These are phyloP conservation scores for Picea mariana DNA, from an alignment of 83 land plant genomes.

Conservation along the genomic window DNA sequence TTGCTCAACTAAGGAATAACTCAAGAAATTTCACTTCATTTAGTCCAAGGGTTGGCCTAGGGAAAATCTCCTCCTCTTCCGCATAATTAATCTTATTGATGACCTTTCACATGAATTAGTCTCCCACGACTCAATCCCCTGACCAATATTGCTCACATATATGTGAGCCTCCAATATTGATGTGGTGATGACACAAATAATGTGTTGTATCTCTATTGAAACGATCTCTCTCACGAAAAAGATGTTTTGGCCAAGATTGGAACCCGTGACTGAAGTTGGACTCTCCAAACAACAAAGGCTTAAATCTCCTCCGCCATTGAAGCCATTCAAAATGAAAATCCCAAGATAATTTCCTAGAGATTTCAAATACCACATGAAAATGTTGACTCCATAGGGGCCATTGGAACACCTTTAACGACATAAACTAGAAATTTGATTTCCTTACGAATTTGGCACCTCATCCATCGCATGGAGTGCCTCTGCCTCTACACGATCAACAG, in stretches of 20 bases:
- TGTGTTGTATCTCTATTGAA: not conserved
- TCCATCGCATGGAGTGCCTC: not conserved
- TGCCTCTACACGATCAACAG: not conserved
- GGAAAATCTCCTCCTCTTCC: not conserved
- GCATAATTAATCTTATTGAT: not conserved
- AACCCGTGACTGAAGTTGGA: not conserved
- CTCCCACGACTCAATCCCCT: not conserved
- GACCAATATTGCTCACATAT: too few relatives aligned
- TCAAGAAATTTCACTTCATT: not conserved
- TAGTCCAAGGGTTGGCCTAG: not conserved
- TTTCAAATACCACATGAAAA: not conserved
- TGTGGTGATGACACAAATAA: not conserved
- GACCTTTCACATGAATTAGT: not conserved
- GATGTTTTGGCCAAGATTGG: not conserved
- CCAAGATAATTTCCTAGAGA: not conserved
- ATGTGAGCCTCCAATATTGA: too few relatives aligned
- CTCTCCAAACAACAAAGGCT: not conserved
- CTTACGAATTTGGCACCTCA: conserved; percentile 1
- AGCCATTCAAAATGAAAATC: not conserved
- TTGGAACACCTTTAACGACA: not conserved
- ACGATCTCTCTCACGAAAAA: not conserved
- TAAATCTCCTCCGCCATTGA: not conserved
- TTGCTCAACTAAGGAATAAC: not conserved
- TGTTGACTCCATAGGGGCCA: not conserved
- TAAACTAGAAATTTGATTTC: not conserved